Base-by-base conservation (phyloP, 257 asterid genomes). In the Galeopsis tetrahit region DNA sequence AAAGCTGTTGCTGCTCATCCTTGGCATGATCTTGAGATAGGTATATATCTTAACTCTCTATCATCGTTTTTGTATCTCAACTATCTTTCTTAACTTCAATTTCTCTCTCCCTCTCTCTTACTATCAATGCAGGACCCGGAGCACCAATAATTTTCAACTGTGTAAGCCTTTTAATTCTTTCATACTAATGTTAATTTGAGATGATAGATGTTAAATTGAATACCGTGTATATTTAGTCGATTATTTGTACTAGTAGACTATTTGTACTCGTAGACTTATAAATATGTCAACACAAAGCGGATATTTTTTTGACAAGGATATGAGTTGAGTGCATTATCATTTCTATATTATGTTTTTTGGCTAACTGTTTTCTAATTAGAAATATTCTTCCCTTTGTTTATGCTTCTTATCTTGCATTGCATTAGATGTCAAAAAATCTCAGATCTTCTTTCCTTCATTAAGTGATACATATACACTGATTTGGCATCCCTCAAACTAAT, bases 1-100 rank as follows among this genome's bases (percentile, higher is more conserved):
- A 90, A 91, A 84, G 62, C 84, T 57, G 96, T 86, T 71, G 96
- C 99, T 75, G 98, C 98, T 70, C 99, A 95, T 85, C 98, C 98
- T 6, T 91, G 99, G 99, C 99, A 95, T 82, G 98, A 95, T 80
- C 98, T 95, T 71, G 98, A 92, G 87, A 88, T 92, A 64, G 98
- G 98, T 90, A 81, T 61, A 33, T 79, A 62, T 70, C 40, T 33
- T 31, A 62, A 44, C 53, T 70, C 76, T 57, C 66, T 61, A n/a
- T 76, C 40, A n/a, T 59, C 55, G 31, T 58, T 33, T 61, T 64
- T 49, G 40, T 5, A 34, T 21, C 35, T 70, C 36, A 33, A 75
- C n/a, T 31, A 13, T 10, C 33, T 42, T 75, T 68, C 49, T 38
- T 52, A n/a, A 9, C 15, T 35, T 78, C 13, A 59, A 38, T 15